Conservation (phyloP, 495 filamentous ascomycete species). For the Melanomma pulvis-pyrius region DNA sequence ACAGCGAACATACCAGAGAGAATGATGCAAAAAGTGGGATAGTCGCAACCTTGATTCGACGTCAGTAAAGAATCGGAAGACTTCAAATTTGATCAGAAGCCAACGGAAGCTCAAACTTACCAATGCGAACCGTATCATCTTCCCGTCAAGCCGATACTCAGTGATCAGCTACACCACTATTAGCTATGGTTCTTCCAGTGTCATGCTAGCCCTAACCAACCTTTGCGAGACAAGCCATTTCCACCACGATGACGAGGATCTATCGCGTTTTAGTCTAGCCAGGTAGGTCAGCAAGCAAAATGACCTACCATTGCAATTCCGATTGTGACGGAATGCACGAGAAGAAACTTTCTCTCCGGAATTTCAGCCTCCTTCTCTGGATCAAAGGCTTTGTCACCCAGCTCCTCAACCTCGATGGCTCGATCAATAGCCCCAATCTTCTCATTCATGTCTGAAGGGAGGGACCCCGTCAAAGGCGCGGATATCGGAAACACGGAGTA, state of each 20-base stretch:
- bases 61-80: conserved; percentile 10
- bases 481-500: conserved; percentile 35
- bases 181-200: neutral
- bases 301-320: conserved; percentile 39
- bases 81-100: neutral
- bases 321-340: conserved; percentile 38
- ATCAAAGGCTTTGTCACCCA: conserved; percentile 39
- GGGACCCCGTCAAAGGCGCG: conserved; percentile 25
- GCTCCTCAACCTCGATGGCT: conserved; percentile 38
- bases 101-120: conserved; percentile 19
- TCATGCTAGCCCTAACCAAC: neutral
- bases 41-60: conserved; percentile 39
- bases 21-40: conserved; percentile 44
- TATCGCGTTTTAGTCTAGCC: neutral
- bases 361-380: conserved; percentile 34
- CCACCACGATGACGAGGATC: conserved; percentile 36
- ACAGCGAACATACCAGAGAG: conserved; percentile 28
- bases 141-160: conserved; percentile 40
- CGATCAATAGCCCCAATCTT: conserved; percentile 40
- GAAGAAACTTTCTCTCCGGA: conserved; percentile 34
- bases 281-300: neutral
- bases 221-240: conserved; percentile 37
- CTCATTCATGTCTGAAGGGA: conserved; percentile 38
- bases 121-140: conserved; percentile 40
- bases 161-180: conserved; percentile 32